These are phyloP conservation scores for Avena sativa DNA, from an alignment of 176 grass and related monocot species.

Conservation along the genomic window DNA sequence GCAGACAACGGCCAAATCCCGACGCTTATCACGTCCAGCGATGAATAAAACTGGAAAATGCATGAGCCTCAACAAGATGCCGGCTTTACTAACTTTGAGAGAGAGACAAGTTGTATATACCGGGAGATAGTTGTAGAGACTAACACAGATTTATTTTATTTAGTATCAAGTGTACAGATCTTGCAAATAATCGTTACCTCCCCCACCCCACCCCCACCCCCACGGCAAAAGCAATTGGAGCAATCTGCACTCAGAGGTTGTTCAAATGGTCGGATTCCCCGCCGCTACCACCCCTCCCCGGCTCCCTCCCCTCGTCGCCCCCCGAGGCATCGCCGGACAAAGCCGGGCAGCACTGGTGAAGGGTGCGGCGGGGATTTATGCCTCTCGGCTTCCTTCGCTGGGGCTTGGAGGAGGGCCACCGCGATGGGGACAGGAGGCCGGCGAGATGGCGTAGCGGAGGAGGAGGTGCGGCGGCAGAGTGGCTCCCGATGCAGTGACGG, in stretches of 20 bases:
- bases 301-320: too few relatives aligned
- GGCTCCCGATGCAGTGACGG: too few relatives aligned
- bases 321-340: too few relatives aligned
- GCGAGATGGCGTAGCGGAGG: too few relatives aligned
- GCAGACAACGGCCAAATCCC: constrained; percentile 75
- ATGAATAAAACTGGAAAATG: constrained; percentile 45
- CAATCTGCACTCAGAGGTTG: constrained; percentile 11
- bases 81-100: constrained; percentile 46
- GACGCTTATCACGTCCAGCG: constrained; percentile 63
- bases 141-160: constrained; percentile 41
- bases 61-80: neutral
- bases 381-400: too few relatives aligned
- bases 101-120: constrained; percentile 35
- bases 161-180: neutral
- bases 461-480: too few relatives aligned
- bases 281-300: too few relatives aligned
- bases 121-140: constrained; percentile 48
- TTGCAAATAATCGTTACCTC: constrained; percentile 31
- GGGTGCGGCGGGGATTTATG: too few relatives aligned
- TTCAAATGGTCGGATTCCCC: neutral
- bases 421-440: too few relatives aligned
- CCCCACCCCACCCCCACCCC: too few relatives aligned
- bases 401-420: too few relatives aligned
- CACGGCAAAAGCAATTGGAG: neutral
- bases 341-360: too few relatives aligned